Percentiles rank a stretch among this genome's conserved stretches.
Evolutionary conservation across 2,329 filamentous ascomycete genomes (phyloP).

Genomic region (Elsinoe necatrix): DNA sequence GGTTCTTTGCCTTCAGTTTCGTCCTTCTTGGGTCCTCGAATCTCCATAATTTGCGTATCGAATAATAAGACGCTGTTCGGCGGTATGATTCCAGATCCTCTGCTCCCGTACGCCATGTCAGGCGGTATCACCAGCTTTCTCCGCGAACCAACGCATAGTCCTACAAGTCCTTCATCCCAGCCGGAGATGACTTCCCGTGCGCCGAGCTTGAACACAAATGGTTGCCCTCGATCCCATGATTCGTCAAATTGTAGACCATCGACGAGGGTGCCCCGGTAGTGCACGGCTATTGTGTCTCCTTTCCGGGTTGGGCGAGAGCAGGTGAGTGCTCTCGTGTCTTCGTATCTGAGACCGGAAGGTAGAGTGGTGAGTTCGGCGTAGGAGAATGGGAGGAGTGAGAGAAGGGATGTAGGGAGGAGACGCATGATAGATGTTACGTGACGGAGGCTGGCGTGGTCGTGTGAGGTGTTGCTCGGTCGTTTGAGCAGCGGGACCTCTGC

Average conservation of each 20-base stretch:
- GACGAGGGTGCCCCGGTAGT: conserved; percentile 44
- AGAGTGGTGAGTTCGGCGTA: conserved; percentile 4
- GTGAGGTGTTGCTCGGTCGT: not conserved
- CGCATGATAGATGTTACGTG: not conserved
- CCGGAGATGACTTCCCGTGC: conserved; percentile 80
- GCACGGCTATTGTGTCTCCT: conserved; percentile 41
- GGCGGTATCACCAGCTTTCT: conserved; percentile 83
- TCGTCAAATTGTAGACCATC: conserved; percentile 78
- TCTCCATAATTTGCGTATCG: conserved; percentile 81
- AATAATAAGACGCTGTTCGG: conserved; percentile 76
- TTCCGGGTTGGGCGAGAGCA: conserved; percentile 38
- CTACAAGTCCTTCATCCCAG: conserved; percentile 83
- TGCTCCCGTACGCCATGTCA: conserved; percentile 70
- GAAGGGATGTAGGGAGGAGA: not conserved
- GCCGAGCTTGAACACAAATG: conserved; percentile 74
- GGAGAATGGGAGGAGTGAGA: not conserved
- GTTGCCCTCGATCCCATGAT: conserved; percentile 65
- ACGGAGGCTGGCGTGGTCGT: not conserved
- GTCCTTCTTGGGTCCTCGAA: conserved; percentile 53
- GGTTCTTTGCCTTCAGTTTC: not conserved
- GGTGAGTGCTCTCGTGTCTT: conserved; percentile 34
- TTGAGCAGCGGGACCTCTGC: not conserved
- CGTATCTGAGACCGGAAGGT: conserved; percentile 29
- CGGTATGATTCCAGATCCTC: conserved; percentile 65
- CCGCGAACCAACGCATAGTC: conserved; percentile 96